phyloP scores from a whole-genome alignment of 2,329 filamentous ascomycete species.

The Arachnopeziza araneosa region DNA sequence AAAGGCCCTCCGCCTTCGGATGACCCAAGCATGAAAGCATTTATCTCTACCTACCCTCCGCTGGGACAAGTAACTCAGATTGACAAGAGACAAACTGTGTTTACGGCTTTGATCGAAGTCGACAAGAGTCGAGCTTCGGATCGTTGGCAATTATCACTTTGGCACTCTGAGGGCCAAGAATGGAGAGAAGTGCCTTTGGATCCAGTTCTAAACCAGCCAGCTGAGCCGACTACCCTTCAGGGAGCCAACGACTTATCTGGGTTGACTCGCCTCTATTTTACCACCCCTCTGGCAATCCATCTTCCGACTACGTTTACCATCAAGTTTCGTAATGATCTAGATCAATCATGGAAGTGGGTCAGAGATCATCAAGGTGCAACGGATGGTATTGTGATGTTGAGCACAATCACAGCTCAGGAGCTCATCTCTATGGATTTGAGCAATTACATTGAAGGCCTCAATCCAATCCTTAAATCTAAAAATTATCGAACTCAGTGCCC shows the following conservation, averaged over 20 bases:
- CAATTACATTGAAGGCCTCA: conserved; percentile 52
- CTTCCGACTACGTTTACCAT: conserved; percentile 59
- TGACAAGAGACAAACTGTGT: conserved; percentile 41
- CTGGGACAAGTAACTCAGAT: conserved; percentile 69
- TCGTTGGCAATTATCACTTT: conserved; percentile 68
- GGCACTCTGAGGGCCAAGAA: conserved; percentile 56
- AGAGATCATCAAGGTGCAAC: conserved; percentile 56
- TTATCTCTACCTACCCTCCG: conserved; percentile 61
- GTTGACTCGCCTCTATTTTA: conserved; percentile 48
- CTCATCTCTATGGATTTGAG: conserved; percentile 23
- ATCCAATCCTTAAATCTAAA: conserved; percentile 48
- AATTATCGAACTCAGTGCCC: conserved; percentile 60
- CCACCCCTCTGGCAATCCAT: conserved; percentile 42
- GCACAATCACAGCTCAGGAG: conserved; percentile 29
- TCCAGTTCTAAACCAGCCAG: conserved; percentile 18
- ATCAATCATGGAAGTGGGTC: conserved; percentile 64
- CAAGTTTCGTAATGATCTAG: conserved; percentile 53
- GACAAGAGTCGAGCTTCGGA: conserved; percentile 47
- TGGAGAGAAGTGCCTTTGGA: conserved; percentile 48
- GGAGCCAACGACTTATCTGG: conserved; percentile 27
- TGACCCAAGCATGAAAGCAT: conserved; percentile 44
- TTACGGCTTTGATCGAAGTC: conserved; percentile 67
- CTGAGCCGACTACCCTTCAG: conserved; percentile 48
- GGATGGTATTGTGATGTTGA: conserved; percentile 59
- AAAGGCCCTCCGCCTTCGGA: conserved; percentile 26